Base-by-base conservation (phyloP, 192 early-diverging fungal species). In the Endogone sp. region DNA sequence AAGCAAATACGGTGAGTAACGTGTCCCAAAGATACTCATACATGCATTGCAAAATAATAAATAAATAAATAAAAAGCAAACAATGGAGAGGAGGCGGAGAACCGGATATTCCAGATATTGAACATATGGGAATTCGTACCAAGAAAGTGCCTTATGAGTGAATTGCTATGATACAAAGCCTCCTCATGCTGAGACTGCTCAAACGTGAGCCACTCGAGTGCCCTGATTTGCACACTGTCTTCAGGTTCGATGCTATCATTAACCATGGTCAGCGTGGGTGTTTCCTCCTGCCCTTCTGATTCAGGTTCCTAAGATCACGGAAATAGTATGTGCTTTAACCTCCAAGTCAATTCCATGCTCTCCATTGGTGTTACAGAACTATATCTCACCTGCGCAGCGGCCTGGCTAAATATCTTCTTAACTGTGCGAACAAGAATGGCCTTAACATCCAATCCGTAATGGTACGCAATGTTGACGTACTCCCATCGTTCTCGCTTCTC, bases 131-230 rank as follows among this genome's bases (percentile, higher is more conserved):
- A n/a, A 54, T 21, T 31, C 65, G 25, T 56, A 67, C 65, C 65
- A 26, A 91, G 71, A 56, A 85, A 86, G 6, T 69, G 66, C 31
- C 90, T 79, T 8, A 82, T 76, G 4, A 91, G 78, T 23, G 66
- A 66, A 68, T 82, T 86, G 64, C 58, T 63, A 58, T 75, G 73
- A 16, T 80, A 60, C 0, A 89, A 73, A 1, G 81, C 79, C 20
- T 85, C 70, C 25, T 70, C 65, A 63, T 84, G 71, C 37, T 85
- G 76, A 23, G 58, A 63, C n/a, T 70, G 62, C 27, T 79, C 78
- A 63, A 75, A 75, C 1, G 81, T 75, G 8, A 88, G 77, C 84
- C 86, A 88, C 60, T 85, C 86, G n/a, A 91, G 74, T 11, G 85
- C 80, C 3, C 79, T 77, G 28, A 91, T 76, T 60, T 81, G 81